Conservation (phyloP, 2,329 filamentous ascomycete species). For the Apiospora marii region DNA sequence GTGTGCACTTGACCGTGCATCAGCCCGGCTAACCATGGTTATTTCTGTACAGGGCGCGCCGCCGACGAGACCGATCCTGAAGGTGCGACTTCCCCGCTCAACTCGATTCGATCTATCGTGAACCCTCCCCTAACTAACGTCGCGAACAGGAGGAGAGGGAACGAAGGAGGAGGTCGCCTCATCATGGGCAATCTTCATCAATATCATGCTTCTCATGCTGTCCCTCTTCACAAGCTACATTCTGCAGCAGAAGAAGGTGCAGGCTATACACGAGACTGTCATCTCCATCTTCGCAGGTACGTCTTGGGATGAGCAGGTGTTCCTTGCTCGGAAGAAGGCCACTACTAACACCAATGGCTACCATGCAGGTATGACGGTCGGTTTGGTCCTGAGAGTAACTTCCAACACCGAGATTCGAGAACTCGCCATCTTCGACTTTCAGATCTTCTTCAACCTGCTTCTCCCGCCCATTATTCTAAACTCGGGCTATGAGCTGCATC, state of each 20-base stretch:
- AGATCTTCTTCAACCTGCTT: constrained; percentile 99
- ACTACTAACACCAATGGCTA: constrained; percentile 24
- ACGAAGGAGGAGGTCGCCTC: constrained; percentile 93
- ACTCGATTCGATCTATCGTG: neutral
- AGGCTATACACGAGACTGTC: constrained; percentile 97
- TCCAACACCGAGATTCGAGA: constrained; percentile 85
- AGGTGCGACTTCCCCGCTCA: constrained; percentile 43
- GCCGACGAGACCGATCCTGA: constrained; percentile 56
- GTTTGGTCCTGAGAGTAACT: constrained; percentile 83
- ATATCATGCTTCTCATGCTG: constrained; percentile 91
- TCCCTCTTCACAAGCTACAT: constrained; percentile 98
- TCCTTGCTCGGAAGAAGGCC: constrained; percentile 6
- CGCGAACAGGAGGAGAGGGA: constrained; percentile 69
- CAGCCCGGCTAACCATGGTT: constrained; percentile 4
- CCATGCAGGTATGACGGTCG: constrained; percentile 84
- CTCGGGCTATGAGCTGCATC: constrained; percentile 96
- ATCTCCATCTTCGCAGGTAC: constrained; percentile 95
- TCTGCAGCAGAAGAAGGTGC: constrained; percentile 94
- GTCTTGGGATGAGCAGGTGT: constrained; percentile 22
- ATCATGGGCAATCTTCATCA: constrained; percentile 97
- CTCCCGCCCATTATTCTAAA: constrained; percentile 98
- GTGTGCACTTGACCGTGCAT: constrained; percentile 22
- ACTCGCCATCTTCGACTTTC: constrained; percentile 95
- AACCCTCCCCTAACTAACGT: constrained; percentile 19
- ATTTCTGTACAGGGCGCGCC: constrained; percentile 48